A percentile compares a stretch with the other conserved stretches of the same genome.
These are phyloP conservation scores for Lactarius vividus DNA, from an alignment of 768 basidiomycete genomes.

Conservation along the genomic window DNA sequence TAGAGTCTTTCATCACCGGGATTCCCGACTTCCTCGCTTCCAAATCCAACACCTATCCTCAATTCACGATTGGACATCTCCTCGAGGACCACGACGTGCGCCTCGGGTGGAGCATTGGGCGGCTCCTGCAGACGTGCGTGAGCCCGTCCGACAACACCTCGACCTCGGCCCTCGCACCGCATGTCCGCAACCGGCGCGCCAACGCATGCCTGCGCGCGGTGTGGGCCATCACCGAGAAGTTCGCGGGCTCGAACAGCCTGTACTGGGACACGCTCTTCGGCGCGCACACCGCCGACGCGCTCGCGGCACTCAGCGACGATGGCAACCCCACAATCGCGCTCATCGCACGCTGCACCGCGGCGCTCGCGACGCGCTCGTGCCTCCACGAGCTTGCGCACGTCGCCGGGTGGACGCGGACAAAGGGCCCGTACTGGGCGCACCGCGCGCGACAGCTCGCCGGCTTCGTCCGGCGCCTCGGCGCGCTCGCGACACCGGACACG, in stretches of 20 bases:
- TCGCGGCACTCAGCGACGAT: constrained; percentile 10
- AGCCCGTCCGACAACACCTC: background rate
- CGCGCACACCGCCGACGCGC: constrained; percentile 14
- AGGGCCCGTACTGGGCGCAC: constrained; percentile 9
- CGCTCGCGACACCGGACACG: background rate
- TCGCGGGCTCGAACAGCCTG: background rate
- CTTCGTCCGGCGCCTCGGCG: background rate
- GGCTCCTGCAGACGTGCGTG: constrained; percentile 20
- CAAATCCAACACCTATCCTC: constrained; percentile 10
- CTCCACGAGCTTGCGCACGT: constrained; percentile 16
- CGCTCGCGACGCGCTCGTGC: constrained; percentile 12
- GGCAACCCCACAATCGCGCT: background rate
- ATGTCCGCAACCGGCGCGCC: constrained; percentile 10
- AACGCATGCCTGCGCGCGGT: constrained; percentile 8
- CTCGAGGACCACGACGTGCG: constrained; percentile 18
- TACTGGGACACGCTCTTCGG: constrained; percentile 25
- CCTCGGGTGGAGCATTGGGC: constrained; percentile 23
- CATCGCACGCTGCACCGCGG: constrained; percentile 10
- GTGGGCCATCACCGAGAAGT: constrained; percentile 26
- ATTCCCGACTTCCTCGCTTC: constrained; percentile 21
- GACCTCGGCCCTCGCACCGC: background rate
- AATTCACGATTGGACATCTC: constrained; percentile 20
- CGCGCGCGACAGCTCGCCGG: constrained; percentile 2
- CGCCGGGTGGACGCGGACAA: background rate
- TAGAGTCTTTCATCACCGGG: constrained; percentile 21